Evolutionary conservation across 2,329 filamentous ascomycete genomes (phyloP).

Genomic region (Claviceps paspali): DNA sequence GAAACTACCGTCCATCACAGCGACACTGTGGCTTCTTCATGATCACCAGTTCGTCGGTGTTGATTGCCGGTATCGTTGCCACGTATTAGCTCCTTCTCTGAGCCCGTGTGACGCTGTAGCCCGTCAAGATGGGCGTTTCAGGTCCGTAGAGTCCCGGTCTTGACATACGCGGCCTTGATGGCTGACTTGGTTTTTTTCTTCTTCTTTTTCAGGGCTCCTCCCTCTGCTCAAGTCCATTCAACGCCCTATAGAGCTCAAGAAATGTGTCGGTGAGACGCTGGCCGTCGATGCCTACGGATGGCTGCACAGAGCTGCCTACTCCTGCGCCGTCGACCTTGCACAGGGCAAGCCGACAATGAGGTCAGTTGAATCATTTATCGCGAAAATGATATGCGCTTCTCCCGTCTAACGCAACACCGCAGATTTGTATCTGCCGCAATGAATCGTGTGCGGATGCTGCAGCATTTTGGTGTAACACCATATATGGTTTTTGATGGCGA

Average conservation of each 20-base stretch:
- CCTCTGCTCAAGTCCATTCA: constrained; percentile 94
- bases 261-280: constrained; percentile 73
- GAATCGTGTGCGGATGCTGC: constrained; percentile 82
- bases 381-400: background rate
- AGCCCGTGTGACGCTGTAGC: background rate
- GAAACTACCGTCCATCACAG: background rate
- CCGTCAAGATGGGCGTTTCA: constrained; percentile 21
- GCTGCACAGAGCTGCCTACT: constrained; percentile 84
- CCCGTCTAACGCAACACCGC: constrained; percentile 1
- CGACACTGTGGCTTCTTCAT: background rate
- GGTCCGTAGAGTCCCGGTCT: constrained; percentile 12
- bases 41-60: background rate
- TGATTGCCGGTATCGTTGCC: background rate
- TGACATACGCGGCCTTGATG: background rate
- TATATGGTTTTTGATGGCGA: constrained; percentile 96
- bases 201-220: constrained; percentile 54
- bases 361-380: constrained; percentile 31
- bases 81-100: background rate
- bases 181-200: too few relatives aligned
- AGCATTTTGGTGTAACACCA: constrained; percentile 85
- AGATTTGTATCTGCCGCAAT: constrained; percentile 86
- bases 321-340: constrained; percentile 82
- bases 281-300: constrained; percentile 97
- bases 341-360: constrained; percentile 76
- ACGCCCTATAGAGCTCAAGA: constrained; percentile 71